These are phyloP conservation scores for Aspergillus japonicus DNA, from an alignment of 2,329 filamentous ascomycete species.

Conservation along the genomic window DNA sequence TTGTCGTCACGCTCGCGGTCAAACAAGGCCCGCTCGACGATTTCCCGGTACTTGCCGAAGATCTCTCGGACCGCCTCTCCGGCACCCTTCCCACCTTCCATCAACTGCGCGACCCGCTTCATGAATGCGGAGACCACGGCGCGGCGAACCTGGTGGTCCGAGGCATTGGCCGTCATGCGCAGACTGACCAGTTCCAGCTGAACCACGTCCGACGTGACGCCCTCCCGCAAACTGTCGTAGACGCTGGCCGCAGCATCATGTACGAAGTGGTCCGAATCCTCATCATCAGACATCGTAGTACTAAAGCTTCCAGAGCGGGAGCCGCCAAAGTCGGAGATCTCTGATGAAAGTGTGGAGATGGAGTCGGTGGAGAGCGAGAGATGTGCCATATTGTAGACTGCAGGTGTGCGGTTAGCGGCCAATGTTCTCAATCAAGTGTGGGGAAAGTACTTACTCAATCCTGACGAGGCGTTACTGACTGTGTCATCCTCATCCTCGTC, in stretches of 20 bases:
- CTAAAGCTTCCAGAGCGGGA: constrained; percentile 70
- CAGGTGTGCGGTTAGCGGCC: constrained; percentile 14
- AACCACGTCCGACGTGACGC: constrained; percentile 74
- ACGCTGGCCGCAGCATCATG: constrained; percentile 82
- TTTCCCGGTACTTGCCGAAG: constrained; percentile 62
- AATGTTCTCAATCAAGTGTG: not conserved
- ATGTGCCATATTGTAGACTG: constrained; percentile 54
- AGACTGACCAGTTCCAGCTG: constrained; percentile 91
- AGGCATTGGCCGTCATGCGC: constrained; percentile 87
- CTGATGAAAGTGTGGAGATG: constrained; percentile 64
- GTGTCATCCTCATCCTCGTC: constrained; percentile 66
- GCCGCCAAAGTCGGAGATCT: constrained; percentile 49
- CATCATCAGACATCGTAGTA: constrained; percentile 67
- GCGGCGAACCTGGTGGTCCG: constrained; percentile 81
- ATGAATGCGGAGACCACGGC: constrained; percentile 84
- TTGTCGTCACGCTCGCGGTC: constrained; percentile 54
- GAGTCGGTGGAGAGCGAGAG: constrained; percentile 51
- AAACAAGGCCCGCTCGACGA: constrained; percentile 60
- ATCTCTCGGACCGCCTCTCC: constrained; percentile 64
- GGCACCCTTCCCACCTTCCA: constrained; percentile 57
- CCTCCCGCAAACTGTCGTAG: constrained; percentile 77
- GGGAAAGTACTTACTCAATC: constrained; percentile 31
- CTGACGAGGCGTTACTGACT: constrained; percentile 57
- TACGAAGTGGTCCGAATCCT: constrained; percentile 68
- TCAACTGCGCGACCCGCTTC: constrained; percentile 72